phyloP scores from a whole-genome alignment of 2,329 filamentous ascomycete genomes.

The Pyrenophora seminiperda region DNA sequence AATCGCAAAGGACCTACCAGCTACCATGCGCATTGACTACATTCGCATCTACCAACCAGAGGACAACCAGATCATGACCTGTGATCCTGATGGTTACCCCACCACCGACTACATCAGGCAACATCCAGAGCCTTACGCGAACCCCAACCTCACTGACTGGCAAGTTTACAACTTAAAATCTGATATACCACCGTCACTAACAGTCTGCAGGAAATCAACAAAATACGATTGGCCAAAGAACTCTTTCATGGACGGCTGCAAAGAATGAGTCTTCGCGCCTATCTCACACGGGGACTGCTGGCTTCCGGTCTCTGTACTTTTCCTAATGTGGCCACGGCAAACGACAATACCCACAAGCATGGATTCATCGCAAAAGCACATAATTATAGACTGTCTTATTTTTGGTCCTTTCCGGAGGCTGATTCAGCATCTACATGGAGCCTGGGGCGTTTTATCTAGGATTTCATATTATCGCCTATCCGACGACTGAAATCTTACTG shows the following conservation, averaged over 20 bases:
- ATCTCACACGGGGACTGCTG: slow-evolving; percentile 23
- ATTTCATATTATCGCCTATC: slow-evolving; percentile 17
- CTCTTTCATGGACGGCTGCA: slow-evolving; percentile 63
- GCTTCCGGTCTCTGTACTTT: slow-evolving; percentile 18
- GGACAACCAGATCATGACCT: slow-evolving; percentile 63
- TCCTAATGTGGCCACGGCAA: slow-evolving; percentile 36
- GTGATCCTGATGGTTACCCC: slow-evolving; percentile 69
- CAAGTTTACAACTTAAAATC: slow-evolving; percentile 50
- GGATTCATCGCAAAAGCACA: slow-evolving; percentile 31
- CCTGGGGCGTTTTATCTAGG: slow-evolving; percentile 26
- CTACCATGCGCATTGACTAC: slow-evolving; percentile 71
- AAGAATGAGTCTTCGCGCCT: slow-evolving; percentile 19
- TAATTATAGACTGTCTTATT: slow-evolving; percentile 39
- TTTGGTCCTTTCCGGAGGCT: slow-evolving; percentile 18
- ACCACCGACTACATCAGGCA: slow-evolving; percentile 70
- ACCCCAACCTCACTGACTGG: slow-evolving; percentile 69
- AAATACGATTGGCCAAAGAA: slow-evolving; percentile 67
- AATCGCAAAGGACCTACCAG: slow-evolving; percentile 61
- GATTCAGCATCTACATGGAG: slow-evolving; percentile 32
- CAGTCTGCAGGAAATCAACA: slow-evolving; percentile 50
- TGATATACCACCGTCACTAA: slow-evolving; percentile 14
- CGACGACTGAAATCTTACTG: slow-evolving; percentile 5
- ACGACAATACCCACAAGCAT: slow-evolving; percentile 34
- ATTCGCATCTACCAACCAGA: slow-evolving; percentile 72
- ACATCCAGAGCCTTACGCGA: slow-evolving; percentile 66